phyloP scores from a whole-genome alignment of 2,329 filamentous ascomycete species.

The Colletotrichum sp. region DNA sequence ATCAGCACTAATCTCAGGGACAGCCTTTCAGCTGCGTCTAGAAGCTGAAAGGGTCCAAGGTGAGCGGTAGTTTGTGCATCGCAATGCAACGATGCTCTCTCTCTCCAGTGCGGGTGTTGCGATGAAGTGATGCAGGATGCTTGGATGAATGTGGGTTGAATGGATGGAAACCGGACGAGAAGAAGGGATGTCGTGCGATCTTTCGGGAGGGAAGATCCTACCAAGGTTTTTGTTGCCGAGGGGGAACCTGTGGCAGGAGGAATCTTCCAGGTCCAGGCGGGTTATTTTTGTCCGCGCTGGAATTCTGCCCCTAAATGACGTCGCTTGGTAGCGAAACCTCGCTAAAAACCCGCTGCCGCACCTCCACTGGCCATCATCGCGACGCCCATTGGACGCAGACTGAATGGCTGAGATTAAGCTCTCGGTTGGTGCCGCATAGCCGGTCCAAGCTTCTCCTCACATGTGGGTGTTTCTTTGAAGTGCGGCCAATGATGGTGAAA shows the following conservation, averaged over 20 bases:
- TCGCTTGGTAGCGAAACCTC: neutral
- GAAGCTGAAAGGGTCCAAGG: neutral
- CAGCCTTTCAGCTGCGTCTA: conserved; percentile 9
- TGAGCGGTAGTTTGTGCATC: neutral
- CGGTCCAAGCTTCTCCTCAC: neutral
- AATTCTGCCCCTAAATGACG: conserved; percentile 2
- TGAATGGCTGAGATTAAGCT: neutral
- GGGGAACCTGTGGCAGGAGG: neutral
- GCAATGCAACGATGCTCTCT: neutral
- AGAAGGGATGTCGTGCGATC: neutral
- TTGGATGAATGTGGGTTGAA: neutral
- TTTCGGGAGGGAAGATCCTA: neutral
- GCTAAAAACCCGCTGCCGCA: neutral
- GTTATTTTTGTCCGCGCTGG: neutral
- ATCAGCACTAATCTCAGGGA: neutral
- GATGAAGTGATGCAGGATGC: neutral
- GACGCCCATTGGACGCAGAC: neutral
- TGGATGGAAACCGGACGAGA: neutral
- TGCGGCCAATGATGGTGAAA: neutral
- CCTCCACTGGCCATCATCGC: neutral
- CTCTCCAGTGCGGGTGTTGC: neutral
- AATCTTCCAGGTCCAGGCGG: neutral
- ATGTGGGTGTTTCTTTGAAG: neutral
- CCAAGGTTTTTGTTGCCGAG: neutral
- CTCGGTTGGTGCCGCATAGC: conserved; percentile 9